Conservation (phyloP, 202 grass and related monocot species). For the Bolboschoenoplectus hybrid region DNA sequence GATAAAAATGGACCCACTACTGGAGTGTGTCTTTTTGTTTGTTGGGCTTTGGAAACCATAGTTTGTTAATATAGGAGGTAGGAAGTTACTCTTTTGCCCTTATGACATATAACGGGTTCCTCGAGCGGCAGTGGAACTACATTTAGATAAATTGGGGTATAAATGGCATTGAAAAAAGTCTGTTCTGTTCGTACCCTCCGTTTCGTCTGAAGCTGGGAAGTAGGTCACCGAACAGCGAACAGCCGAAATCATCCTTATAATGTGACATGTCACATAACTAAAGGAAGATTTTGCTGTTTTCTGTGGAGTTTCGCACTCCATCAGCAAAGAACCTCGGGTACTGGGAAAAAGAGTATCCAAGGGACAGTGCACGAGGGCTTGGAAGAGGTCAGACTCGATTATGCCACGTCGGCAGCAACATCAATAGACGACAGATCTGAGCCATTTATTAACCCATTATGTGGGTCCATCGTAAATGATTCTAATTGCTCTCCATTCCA, state of each 20-base stretch:
- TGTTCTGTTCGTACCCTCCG: neutral
- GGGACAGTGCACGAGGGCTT: slow-evolving; percentile 60
- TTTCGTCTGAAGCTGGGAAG: slow-evolving; percentile 19
- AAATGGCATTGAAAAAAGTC: neutral
- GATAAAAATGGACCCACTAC: neutral
- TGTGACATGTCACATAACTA: slow-evolving; percentile 33
- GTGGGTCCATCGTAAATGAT: neutral
- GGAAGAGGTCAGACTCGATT: slow-evolving; percentile 8
- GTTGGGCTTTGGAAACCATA: slow-evolving; percentile 28
- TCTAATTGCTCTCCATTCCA: neutral
- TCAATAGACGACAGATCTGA: slow-evolving; percentile 35
- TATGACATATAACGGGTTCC: neutral
- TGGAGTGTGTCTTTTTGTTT: slow-evolving; percentile 34
- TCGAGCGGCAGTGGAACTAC: neutral
- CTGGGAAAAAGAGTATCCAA: slow-evolving; percentile 63
- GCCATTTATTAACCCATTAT: slow-evolving; percentile 18
- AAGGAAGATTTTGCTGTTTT: slow-evolving; percentile 18
- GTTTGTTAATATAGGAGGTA: neutral
- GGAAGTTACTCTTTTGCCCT: slow-evolving; percentile 46
- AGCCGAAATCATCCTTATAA: neutral
- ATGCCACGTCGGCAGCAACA: slow-evolving; percentile 36
- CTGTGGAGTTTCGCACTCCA: neutral
- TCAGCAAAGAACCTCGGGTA: neutral
- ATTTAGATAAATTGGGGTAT: neutral
- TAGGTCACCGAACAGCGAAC: slow-evolving; percentile 7